phyloP scores from a whole-genome alignment of 169 alveolate genomes.

The Pseudocohnilembus persalinus region DNA sequence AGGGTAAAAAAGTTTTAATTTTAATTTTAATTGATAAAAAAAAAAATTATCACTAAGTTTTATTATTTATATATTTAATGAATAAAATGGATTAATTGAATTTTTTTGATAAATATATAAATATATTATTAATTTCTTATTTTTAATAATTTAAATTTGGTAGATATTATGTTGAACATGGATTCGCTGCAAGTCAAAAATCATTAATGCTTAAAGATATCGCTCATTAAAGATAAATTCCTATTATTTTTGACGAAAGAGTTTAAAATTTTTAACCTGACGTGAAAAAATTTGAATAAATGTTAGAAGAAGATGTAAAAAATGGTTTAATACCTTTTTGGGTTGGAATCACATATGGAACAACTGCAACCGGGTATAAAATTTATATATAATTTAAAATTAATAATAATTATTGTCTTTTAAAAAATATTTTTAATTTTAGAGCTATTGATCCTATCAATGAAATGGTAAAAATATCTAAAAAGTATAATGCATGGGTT shows the following conservation, averaged over 20 bases:
- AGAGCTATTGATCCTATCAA: conserved; percentile 38
- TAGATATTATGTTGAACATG: conserved; percentile 19
- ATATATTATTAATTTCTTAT: not conserved
- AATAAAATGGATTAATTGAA: not conserved
- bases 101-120: not conserved
- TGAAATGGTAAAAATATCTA: conserved; percentile 18
- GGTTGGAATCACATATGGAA: conserved; percentile 25
- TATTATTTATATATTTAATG: too few species aligned
- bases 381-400: too few species aligned
- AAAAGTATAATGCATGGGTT: conserved; percentile 34
- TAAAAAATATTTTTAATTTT: too few species aligned
- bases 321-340: conserved; percentile 44
- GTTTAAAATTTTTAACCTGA: conserved; percentile 30
- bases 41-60: not conserved
- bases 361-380: conserved; percentile 28
- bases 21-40: not conserved
- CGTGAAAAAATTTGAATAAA: conserved; percentile 4
- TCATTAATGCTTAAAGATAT: conserved; percentile 35
- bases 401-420: too few species aligned
- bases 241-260: conserved; percentile 14
- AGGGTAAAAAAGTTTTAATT: not conserved
- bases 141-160: not conserved
- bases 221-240: conserved; percentile 15
- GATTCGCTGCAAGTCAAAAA: conserved; percentile 26
- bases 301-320: conserved; percentile 37